Percentiles rank a stretch among this genome's conserved stretches.
Evolutionary conservation across 2,329 filamentous ascomycete species (phyloP).

Genomic region (Penicillium sp.): DNA sequence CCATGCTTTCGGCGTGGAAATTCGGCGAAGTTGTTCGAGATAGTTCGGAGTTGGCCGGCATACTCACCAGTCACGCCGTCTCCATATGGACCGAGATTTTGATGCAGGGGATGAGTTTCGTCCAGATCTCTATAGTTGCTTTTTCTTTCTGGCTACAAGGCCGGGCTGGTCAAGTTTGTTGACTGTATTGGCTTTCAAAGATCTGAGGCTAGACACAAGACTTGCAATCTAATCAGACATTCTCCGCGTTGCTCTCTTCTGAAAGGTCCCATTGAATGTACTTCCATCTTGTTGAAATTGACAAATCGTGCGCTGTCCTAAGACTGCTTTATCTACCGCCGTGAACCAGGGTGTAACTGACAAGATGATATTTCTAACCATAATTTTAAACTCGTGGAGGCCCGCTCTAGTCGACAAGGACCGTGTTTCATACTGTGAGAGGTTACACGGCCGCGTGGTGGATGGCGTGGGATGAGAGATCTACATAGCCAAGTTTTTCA

Average conservation of each 20-base stretch:
- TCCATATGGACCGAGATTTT: conserved; percentile 7
- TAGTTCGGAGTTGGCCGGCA: conserved; percentile 9
- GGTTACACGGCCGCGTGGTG: conserved; percentile 14
- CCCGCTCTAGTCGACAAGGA: not conserved
- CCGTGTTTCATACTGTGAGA: not conserved
- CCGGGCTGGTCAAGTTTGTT: not conserved
- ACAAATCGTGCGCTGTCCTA: no score
- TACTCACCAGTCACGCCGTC: conserved; percentile 9
- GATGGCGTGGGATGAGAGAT: not conserved
- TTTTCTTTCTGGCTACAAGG: not conserved
- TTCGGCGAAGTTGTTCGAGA: conserved; percentile 10
- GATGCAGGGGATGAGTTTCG: conserved; percentile 4
- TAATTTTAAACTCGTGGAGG: no score
- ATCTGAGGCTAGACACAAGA: no score
- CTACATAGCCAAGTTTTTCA: not conserved
- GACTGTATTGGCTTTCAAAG: no score
- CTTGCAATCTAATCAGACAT: no score
- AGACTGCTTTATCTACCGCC: no score
- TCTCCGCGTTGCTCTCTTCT: no score
- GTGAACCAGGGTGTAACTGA: no score
- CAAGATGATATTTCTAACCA: no score
- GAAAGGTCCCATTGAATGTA: no score
- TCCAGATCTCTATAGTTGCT: conserved; percentile 5
- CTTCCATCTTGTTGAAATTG: no score
- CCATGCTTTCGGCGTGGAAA: conserved; percentile 4